These are phyloP conservation scores for Aspergillus brasiliensis DNA, from an alignment of 2,329 filamentous ascomycete species.

Conservation along the genomic window DNA sequence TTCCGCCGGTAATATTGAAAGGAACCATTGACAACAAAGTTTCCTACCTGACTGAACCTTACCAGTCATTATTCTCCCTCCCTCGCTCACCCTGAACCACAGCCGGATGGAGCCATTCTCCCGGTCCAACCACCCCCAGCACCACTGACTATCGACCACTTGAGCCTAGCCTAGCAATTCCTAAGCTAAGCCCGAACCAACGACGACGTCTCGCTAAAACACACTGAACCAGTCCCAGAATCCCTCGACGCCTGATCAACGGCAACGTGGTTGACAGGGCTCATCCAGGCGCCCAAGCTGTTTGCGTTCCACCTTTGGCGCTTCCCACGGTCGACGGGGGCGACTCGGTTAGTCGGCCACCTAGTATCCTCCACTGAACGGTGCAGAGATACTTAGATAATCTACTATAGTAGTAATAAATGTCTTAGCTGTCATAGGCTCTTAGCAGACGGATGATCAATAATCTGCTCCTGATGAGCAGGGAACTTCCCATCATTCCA, in stretches of 20 bases:
- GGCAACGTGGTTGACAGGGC: constrained; percentile 32
- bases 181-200: no score
- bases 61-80: neutral
- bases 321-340: constrained; percentile 11
- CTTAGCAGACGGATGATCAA: no score
- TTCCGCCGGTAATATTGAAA: constrained; percentile 1
- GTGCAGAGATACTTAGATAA: no score
- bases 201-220: neutral
- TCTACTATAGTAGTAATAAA: no score
- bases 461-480: neutral
- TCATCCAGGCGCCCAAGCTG: constrained; percentile 16
- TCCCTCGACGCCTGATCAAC: constrained; percentile 20
- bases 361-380: neutral
- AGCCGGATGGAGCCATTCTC: neutral
- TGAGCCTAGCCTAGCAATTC: neutral
- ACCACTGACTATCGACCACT: no score
- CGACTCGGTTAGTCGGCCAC: constrained; percentile 1
- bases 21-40: constrained; percentile 1
- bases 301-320: constrained; percentile 11
- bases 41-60: constrained; percentile 6
- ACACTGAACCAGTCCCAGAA: constrained; percentile 1
- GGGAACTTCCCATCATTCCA: neutral
- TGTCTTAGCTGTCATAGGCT: no score
- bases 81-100: neutral
- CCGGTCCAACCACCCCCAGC: no score